These are phyloP conservation scores for Physcia stellaris DNA, from an alignment of 495 filamentous ascomycete genomes.

Conservation along the genomic window DNA sequence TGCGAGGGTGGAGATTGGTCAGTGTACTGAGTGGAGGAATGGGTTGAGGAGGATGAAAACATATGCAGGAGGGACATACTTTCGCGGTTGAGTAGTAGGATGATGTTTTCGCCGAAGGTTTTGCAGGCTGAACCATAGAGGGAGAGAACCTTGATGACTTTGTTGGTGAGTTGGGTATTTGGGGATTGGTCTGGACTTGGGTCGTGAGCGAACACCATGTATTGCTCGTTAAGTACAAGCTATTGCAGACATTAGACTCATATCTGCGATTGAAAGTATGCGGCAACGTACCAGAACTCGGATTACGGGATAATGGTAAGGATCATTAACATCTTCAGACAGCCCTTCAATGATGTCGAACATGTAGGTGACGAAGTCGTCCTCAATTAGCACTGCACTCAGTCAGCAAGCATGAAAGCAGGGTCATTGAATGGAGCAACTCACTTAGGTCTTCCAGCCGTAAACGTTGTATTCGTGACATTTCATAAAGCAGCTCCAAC, in stretches of 20 bases:
- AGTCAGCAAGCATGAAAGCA: slow-evolving; percentile 8
- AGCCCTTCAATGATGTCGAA: slow-evolving; percentile 81
- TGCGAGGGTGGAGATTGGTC: slow-evolving; percentile 18
- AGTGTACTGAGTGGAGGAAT: slow-evolving; percentile 1
- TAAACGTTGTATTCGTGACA: slow-evolving; percentile 83
- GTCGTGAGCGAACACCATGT: slow-evolving; percentile 65
- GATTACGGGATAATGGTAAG: slow-evolving; percentile 93
- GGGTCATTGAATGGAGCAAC: slow-evolving; percentile 9
- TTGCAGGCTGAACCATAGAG: slow-evolving; percentile 66
- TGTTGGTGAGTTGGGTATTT: slow-evolving; percentile 60
- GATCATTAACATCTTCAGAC: slow-evolving; percentile 82
- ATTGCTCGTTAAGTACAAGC: slow-evolving; percentile 96
- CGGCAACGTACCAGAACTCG: slow-evolving; percentile 60
- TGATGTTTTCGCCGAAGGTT: slow-evolving; percentile 96
- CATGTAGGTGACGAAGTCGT: slow-evolving; percentile 69
- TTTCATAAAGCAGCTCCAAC: slow-evolving; percentile 88
- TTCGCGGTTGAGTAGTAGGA: slow-evolving; percentile 89
- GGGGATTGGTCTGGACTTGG: slow-evolving; percentile 27
- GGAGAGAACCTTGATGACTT: slow-evolving; percentile 80
- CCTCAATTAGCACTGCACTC: slow-evolving; percentile 50
- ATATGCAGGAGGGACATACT: slow-evolving; percentile 27
- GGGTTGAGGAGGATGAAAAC: background rate
- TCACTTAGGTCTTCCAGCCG: slow-evolving; percentile 62
- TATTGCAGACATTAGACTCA: slow-evolving; percentile 22
- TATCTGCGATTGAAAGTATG: background rate